phyloP scores from a whole-genome alignment of 495 filamentous ascomycete genomes.

The Penicillium coprophilum region DNA sequence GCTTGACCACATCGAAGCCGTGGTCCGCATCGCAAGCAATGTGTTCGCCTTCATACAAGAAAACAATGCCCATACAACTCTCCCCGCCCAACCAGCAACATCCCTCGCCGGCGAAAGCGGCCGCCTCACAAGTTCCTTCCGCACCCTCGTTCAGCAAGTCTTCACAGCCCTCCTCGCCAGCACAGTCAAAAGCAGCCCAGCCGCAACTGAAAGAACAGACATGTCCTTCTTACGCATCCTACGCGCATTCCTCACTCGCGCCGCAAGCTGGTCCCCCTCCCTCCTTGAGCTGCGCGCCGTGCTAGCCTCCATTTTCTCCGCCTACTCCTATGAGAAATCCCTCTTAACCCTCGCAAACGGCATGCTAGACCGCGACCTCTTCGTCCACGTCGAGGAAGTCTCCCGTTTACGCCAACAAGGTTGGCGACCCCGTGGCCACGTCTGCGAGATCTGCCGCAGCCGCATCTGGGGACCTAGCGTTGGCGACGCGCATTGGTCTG shows the following conservation, averaged over 20 bases:
- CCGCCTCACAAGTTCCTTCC: slow-evolving; percentile 62
- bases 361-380: slow-evolving; percentile 86
- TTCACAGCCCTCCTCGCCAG: slow-evolving; percentile 84
- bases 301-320: slow-evolving; percentile 84
- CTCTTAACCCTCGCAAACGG: slow-evolving; percentile 81
- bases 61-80: slow-evolving; percentile 19
- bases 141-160: slow-evolving; percentile 79
- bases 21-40: slow-evolving; percentile 75
- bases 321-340: slow-evolving; percentile 90
- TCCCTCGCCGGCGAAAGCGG: slow-evolving; percentile 20
- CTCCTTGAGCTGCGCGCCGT: slow-evolving; percentile 84
- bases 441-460: slow-evolving; percentile 81
- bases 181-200: slow-evolving; percentile 46
- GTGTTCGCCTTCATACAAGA: slow-evolving; percentile 44
- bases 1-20: slow-evolving; percentile 83
- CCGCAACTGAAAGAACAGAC: slow-evolving; percentile 50
- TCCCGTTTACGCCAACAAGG: slow-evolving; percentile 76
- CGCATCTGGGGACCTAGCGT: slow-evolving; percentile 89
- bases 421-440: slow-evolving; percentile 82
- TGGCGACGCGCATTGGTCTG: slow-evolving; percentile 72
- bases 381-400: slow-evolving; percentile 76
- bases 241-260: slow-evolving; percentile 83
- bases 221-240: slow-evolving; percentile 87
- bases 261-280: slow-evolving; percentile 76
- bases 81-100: slow-evolving; percentile 12